phyloP scores from a whole-genome alignment of 2,329 filamentous ascomycete genomes.

The Penicillium sp. region DNA sequence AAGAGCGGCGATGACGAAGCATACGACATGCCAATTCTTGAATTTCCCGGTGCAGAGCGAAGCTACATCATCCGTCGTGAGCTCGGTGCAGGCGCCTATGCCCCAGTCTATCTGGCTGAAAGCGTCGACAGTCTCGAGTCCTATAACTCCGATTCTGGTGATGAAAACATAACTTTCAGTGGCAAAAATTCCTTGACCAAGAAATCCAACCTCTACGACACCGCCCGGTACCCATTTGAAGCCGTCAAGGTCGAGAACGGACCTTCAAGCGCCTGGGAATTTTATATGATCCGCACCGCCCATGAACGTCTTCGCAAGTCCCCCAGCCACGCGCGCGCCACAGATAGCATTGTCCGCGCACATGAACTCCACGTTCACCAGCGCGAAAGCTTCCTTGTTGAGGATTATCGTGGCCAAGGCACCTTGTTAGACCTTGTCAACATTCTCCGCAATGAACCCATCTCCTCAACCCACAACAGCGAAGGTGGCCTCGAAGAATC shows the following conservation, averaged over 20 bases:
- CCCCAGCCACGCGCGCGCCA: constrained; percentile 62
- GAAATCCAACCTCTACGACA: constrained; percentile 18
- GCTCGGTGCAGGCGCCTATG: constrained; percentile 89
- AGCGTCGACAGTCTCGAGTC: constrained; percentile 57
- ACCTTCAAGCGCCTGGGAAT: constrained; percentile 88
- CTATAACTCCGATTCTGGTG: constrained; percentile 33
- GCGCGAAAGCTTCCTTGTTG: constrained; percentile 84
- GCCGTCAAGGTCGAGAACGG: constrained; percentile 88
- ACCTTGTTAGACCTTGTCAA: constrained; percentile 96
- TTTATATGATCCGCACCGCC: constrained; percentile 85
- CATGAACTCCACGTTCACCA: constrained; percentile 90
- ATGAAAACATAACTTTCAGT: constrained; percentile 44
- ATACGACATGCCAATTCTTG: constrained; percentile 61
- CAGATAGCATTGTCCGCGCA: constrained; percentile 74
- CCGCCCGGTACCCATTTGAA: constrained; percentile 62
- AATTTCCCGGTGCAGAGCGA: constrained; percentile 63
- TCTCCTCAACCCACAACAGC: constrained; percentile 46
- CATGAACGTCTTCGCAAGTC: constrained; percentile 66
- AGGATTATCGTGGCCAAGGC: constrained; percentile 84
- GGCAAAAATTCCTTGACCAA: constrained; percentile 54
- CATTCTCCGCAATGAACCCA: constrained; percentile 66
- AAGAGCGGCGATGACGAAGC: constrained; percentile 58
- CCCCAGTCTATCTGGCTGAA: constrained; percentile 89
- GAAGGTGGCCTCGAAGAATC: constrained; percentile 80
- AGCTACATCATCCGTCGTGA: constrained; percentile 79